These are phyloP conservation scores for Clarireedia monteithiana DNA, from an alignment of 2,329 filamentous ascomycete species.

Conservation along the genomic window DNA sequence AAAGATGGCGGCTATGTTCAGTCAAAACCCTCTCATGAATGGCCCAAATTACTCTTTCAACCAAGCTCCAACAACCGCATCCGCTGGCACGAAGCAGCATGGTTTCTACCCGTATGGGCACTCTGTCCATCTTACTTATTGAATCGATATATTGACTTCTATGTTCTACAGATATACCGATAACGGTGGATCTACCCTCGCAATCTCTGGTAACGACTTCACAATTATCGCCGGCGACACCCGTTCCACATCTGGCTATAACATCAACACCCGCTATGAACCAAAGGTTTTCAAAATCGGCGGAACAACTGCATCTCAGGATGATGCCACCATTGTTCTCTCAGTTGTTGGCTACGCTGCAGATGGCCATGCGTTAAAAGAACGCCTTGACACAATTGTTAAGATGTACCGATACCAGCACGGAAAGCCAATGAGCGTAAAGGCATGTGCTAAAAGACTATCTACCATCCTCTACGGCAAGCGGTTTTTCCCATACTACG, in stretches of 20 bases:
- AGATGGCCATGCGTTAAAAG: slow-evolving; percentile 87
- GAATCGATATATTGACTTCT: slow-evolving; percentile 8
- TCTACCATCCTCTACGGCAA: slow-evolving; percentile 95
- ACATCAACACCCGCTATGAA: slow-evolving; percentile 93
- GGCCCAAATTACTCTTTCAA: slow-evolving; percentile 63
- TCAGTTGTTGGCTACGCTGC: slow-evolving; percentile 95
- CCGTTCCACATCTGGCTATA: slow-evolving; percentile 91
- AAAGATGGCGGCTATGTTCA: slow-evolving; percentile 61
- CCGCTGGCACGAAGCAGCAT: slow-evolving; percentile 59
- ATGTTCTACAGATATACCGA: slow-evolving; percentile 71
- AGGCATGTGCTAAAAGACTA: slow-evolving; percentile 88
- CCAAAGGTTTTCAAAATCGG: slow-evolving; percentile 98
- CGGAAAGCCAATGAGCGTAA: slow-evolving; percentile 90
- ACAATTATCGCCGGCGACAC: slow-evolving; percentile 96
- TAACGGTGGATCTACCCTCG: slow-evolving; percentile 93
- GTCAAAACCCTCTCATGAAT: slow-evolving; percentile 61
- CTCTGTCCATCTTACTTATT: not conserved
- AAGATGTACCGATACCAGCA: slow-evolving; percentile 99
- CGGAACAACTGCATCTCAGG: slow-evolving; percentile 77
- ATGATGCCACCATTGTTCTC: slow-evolving; percentile 78
- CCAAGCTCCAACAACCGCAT: slow-evolving; percentile 46
- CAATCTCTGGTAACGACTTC: slow-evolving; percentile 90
- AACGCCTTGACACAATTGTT: slow-evolving; percentile 87
- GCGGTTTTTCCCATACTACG: slow-evolving; percentile 99
- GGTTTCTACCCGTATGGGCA: slow-evolving; percentile 80